Conservation (phyloP, 805 yeast genomes). For the Saturnispora ahearnii region DNA sequence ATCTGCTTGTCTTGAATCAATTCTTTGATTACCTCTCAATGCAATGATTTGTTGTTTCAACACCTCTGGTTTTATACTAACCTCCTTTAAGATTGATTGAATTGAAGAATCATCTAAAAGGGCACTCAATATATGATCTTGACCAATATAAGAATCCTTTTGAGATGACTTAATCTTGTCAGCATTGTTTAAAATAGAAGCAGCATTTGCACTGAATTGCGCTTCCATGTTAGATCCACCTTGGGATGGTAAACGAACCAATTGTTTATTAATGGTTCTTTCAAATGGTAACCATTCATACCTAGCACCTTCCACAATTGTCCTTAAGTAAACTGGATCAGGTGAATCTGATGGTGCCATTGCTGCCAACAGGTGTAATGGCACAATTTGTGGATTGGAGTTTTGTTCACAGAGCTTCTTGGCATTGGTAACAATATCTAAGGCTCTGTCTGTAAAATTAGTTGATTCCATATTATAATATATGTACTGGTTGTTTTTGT, state of each 20-base stretch:
- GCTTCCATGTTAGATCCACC: conserved; percentile 82
- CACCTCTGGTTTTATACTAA: conserved; percentile 56
- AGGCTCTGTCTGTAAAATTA: conserved; percentile 91
- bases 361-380: conserved; percentile 89
- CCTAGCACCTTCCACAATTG: conserved; percentile 76
- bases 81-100: conserved; percentile 63
- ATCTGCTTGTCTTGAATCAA: conserved; percentile 91
- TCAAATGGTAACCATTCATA: conserved; percentile 79
- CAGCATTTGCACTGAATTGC: conserved; percentile 65
- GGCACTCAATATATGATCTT: conserved; percentile 86
- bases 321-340: conserved; percentile 60
- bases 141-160: conserved; percentile 86
- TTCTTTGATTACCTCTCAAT: conserved; percentile 83
- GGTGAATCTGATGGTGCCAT: conserved; percentile 57
- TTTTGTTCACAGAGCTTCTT: conserved; percentile 76
- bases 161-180: conserved; percentile 74
- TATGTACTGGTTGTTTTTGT: background rate
- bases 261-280: conserved; percentile 67
- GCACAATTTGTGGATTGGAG: conserved; percentile 72
- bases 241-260: conserved; percentile 83
- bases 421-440: conserved; percentile 70
- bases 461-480: conserved; percentile 44
- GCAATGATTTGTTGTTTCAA: conserved; percentile 69
- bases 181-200: conserved; percentile 66
- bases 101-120: conserved; percentile 70